Base-by-base conservation (phyloP, 2,329 filamentous ascomycete species). In the Alternaria brassicae region DNA sequence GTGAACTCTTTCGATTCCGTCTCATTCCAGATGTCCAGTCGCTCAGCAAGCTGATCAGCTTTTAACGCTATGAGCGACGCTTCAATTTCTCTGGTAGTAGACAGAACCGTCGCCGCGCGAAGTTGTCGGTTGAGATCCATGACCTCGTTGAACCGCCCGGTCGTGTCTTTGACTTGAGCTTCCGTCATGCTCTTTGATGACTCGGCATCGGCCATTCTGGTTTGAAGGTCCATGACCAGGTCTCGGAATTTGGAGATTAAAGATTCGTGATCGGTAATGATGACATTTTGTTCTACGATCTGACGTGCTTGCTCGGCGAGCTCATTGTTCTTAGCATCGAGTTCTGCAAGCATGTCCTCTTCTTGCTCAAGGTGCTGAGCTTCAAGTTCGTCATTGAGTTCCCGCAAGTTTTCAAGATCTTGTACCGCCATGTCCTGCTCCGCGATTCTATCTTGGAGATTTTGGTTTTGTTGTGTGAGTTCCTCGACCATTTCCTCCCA, bases 51-150 rank as follows among this genome's bases (percentile, higher is more conserved):
- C 80, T 98, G 92, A 69, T 96, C 90, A 0, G 93, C 93, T 69
- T 96, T 92, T 73, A 98, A 86, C 56, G 91, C 89, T 53, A 90
- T 87, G 57, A 98, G 82, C 76, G 98, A 93, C 28, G 97, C 84
- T 67, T 97, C 93, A 62, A 99, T 96, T 0, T 93, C 93, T 81
- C 97, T 98, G 72, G 92, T 89, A 76, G 97, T 94, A 3, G 94
- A 91, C 81, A 97, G 97, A 39, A 92, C 87, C 10, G 93, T 93
- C 12, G 93, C 96, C 56, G 91, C 86, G 73, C 97, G 94, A 41
- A 99, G 85, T 79, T 96, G 96, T 85, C 94, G 87, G 78, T 98
- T 98, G 44, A 99, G 85, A 72, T 99, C 94, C 87, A 97, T 91
- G 90, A 99, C 96, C 53, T 94, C 93, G 63, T 93, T 88, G 42